A percentile compares a stretch with the other conserved stretches of the same genome.
Evolutionary conservation across 139 green algal species (phyloP).

Genomic region (Coelastrella sp.): DNA sequence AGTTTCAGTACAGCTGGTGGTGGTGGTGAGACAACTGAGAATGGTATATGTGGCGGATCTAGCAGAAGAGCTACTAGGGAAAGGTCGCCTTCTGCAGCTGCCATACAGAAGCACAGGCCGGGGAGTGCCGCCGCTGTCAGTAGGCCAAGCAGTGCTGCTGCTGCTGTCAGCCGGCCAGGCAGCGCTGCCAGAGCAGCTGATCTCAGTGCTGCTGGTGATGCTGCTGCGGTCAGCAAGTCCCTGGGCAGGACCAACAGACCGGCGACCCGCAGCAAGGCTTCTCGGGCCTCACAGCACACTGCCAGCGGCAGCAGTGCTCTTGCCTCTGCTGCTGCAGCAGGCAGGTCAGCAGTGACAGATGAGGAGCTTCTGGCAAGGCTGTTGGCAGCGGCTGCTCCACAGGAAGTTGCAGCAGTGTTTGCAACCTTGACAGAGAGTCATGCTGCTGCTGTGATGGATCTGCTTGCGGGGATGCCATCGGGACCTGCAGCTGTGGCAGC

Average conservation of each 20-base stretch:
- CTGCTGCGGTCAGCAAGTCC: background rate
- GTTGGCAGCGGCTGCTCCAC: constrained; percentile 8
- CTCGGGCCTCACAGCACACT: background rate
- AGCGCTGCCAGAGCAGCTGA: background rate
- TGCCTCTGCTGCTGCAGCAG: background rate
- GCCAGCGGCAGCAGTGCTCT: background rate
- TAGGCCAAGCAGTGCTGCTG: background rate
- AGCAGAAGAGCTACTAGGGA: background rate
- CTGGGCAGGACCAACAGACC: background rate
- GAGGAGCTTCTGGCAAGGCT: constrained; percentile 40
- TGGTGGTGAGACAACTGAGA: background rate
- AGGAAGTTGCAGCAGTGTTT: constrained; percentile 2
- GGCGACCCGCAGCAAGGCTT: background rate
- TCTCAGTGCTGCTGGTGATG: background rate
- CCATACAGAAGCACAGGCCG: background rate
- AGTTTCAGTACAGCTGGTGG: background rate
- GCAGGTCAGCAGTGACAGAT: constrained; percentile 9
- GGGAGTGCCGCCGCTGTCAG: background rate
- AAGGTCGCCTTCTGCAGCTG: background rate
- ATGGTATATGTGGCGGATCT: background rate
- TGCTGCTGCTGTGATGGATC: background rate
- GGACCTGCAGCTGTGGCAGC: constrained; percentile 22
- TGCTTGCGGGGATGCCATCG: constrained; percentile 11
- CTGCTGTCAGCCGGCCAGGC: background rate
- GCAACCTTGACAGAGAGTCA: background rate